Evolutionary conservation across 345 rosid genomes (phyloP), one percentile per base, ranked within the genome.

Genomic region (Firmiana major): DNA sequence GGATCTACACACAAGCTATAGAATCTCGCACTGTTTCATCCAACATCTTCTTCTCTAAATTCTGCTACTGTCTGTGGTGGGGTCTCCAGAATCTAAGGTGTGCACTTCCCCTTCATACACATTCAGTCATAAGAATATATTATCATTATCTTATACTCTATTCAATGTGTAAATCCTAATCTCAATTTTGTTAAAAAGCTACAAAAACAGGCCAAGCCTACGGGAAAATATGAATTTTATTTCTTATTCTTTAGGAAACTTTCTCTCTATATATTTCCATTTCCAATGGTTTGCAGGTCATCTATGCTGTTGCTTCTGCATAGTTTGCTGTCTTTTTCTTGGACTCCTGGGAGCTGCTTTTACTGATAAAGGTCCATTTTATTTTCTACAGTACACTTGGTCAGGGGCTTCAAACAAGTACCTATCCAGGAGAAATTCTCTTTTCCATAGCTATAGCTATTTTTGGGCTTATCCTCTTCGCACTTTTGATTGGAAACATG

Each of bases 21-120:
- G 26, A 85, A 21, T 89, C 92, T 13, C 87, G 84, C 57, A 92
- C 90, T 80, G 84, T 87, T 65, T 53, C 85, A 1, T 87, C 95
- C 12, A 78, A 85, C 38, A 42, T 65, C 9, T 89, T 94, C 60
- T 63, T 85, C 85, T 74, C 91, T 21, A 92, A 90, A 79, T 92
- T 92, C 81, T 88, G 85, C 67, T 92, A 89, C 83, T 94, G 97
- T 75, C 89, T 92, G 10, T 92, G 98, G 98, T 94, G 97, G 97
- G 98, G 98, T 38, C 84, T 94, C 59, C 97, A 94, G 81, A 94
- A 94, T 80, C 80, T 92, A 84, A 94, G 98, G 98, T 93, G 78
- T 54, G 49, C 51, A 65, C 34, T 12, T n/a, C 53, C 11, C 28
- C 62, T 63, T 63, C n/a, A n/a, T 5, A 9, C 22, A 36, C 17